Conservation (phyloP, 352 stramenopile genomes). For the Thalassiosira allenii region DNA sequence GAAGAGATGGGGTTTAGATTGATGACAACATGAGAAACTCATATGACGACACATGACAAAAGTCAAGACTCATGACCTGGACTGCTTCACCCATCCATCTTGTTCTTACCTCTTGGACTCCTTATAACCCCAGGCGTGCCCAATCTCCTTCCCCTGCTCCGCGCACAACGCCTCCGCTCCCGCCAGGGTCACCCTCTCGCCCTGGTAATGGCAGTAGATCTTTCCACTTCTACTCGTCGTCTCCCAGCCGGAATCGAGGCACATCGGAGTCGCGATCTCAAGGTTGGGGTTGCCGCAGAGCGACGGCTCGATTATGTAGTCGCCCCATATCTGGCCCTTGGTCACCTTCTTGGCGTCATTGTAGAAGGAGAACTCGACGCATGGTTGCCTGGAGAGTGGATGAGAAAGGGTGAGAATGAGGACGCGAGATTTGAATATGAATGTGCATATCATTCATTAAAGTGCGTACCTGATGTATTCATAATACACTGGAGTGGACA, state of each 20-base stretch:
- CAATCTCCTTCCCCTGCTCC: conserved; percentile 10
- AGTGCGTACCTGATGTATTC: conserved; percentile 60
- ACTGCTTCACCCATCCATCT: no score
- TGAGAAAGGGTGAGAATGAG: no score
- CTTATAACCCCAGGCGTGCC: conserved; percentile 1
- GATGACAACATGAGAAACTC: no score
- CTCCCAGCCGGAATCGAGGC: conserved; percentile 28
- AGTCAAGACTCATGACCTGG: no score
- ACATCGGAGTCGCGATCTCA: conserved; percentile 34
- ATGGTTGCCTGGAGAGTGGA: conserved; percentile 44
- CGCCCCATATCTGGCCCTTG: not conserved
- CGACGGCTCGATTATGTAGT: conserved; percentile 8
- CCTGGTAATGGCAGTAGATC: conserved; percentile 36
- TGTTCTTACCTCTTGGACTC: no score
- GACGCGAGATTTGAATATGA: no score
- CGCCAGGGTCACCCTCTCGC: conserved; percentile 40
- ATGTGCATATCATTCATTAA: no score
- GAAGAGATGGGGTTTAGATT: no score
- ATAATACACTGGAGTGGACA: conserved; percentile 46
- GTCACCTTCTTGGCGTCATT: conserved; percentile 26
- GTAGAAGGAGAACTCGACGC: conserved; percentile 64
- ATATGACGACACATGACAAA: no score
- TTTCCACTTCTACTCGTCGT: not conserved
- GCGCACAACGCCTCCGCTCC: conserved; percentile 27
- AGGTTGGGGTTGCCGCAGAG: conserved; percentile 60